Percentiles rank a stretch among this genome's conserved stretches.
Evolutionary conservation across 2,329 filamentous ascomycete genomes (phyloP).

Genomic region (Coniochaeta sp.): DNA sequence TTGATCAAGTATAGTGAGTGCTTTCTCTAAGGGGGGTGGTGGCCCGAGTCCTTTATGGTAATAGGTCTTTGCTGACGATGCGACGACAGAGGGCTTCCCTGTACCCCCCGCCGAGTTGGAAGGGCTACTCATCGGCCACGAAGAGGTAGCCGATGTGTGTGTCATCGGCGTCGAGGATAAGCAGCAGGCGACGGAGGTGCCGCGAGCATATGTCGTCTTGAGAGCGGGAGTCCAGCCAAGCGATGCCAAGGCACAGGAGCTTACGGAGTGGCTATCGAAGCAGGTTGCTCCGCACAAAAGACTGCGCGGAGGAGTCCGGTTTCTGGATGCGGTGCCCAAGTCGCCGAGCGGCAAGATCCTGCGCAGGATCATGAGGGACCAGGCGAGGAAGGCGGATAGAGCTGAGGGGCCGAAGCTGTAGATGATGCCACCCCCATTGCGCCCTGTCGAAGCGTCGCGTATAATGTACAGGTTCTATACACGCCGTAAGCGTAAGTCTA

Average conservation of each 20-base stretch:
- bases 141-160: conserved; percentile 47
- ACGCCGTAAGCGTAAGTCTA: background rate
- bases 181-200: conserved; percentile 58
- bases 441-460: conserved; percentile 2
- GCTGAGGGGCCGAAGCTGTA: conserved; percentile 31
- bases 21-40: background rate
- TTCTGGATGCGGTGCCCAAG: conserved; percentile 64
- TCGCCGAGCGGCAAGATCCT: conserved; percentile 50
- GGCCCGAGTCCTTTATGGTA: background rate
- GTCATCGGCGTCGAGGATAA: conserved; percentile 56
- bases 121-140: conserved; percentile 32
- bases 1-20: conserved; percentile 52
- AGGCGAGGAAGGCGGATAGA: conserved; percentile 27
- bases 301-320: conserved; percentile 62
- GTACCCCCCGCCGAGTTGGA: conserved; percentile 62
- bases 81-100: conserved; percentile 60
- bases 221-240: conserved; percentile 26
- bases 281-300: conserved; percentile 49
- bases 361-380: conserved; percentile 32
- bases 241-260: conserved; percentile 29
- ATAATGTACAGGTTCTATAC: background rate
- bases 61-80: conserved; percentile 12
- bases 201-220: conserved; percentile 56
- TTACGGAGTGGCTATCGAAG: conserved; percentile 26
- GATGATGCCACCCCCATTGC: background rate